A percentile compares a stretch with the other conserved stretches of the same genome.
phyloP scores from a whole-genome alignment of 495 filamentous ascomycete species.

The Chlorociboria aeruginascens region DNA sequence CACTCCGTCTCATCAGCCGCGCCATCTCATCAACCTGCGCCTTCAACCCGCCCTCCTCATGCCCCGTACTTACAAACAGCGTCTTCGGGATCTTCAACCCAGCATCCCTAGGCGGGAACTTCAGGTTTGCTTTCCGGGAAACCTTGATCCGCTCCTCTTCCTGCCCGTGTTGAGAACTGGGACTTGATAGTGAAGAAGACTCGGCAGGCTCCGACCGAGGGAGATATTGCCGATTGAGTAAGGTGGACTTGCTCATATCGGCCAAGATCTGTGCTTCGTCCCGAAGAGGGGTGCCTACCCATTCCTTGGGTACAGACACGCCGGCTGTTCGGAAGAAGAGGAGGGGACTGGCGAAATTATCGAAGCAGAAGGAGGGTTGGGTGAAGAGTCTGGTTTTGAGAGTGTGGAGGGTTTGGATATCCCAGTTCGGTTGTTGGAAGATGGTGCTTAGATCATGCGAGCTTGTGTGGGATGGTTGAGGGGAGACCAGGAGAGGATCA shows the following conservation, averaged over 20 bases:
- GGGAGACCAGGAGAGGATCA: background rate
- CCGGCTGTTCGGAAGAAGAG: slow-evolving; percentile 40
- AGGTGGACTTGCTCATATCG: no score
- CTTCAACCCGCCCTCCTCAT: background rate
- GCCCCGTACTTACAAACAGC: slow-evolving; percentile 2
- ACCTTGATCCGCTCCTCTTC: background rate
- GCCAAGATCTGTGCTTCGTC: no score
- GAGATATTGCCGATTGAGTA: no score
- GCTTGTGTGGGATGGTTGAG: background rate
- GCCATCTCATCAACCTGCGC: slow-evolving; percentile 15
- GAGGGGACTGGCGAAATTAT: slow-evolving; percentile 38
- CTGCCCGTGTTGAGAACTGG: background rate
- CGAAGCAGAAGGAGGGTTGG: slow-evolving; percentile 30
- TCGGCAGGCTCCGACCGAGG: no score
- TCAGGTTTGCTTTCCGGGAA: slow-evolving; percentile 5
- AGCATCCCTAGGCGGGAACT: slow-evolving; percentile 16
- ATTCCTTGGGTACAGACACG: slow-evolving; percentile 11
- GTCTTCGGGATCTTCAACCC: slow-evolving; percentile 10
- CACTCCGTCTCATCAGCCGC: slow-evolving; percentile 12
- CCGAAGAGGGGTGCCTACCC: background rate
- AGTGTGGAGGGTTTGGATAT: slow-evolving; percentile 17
- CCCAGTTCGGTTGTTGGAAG: slow-evolving; percentile 6
- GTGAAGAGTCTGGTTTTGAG: slow-evolving; percentile 26
- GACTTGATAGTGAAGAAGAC: no score
- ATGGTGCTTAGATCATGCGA: background rate